Evolutionary conservation across 208 protist genomes (phyloP), one percentile per base, ranked within the genome.

Genomic region (Leptomonas pyrrhocoris): DNA sequence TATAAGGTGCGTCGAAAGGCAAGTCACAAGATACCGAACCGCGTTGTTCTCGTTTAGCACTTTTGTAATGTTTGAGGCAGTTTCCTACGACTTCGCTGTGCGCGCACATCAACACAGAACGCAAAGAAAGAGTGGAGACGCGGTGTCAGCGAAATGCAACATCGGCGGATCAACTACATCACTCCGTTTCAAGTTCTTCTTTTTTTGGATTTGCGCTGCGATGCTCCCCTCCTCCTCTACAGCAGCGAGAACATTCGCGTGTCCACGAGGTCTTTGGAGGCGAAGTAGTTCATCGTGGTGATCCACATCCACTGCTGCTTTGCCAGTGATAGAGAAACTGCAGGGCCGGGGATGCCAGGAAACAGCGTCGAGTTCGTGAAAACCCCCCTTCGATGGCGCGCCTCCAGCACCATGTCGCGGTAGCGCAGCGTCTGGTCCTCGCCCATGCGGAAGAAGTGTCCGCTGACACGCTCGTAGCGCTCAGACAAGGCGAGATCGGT

Each of bases 381-480:
- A 42, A 78, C 69, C 0, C 88, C 84, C 15, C 43, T 55, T 1
- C 83, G 75, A n/a, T 56, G 54, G 11, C 46, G 50, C 3, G 72
- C 45, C 25, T 73, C 38, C 9, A 65, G 48, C 27, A 79, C 55
- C 74, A 86, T 60, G 16, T 66, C 40, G 15, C 63, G 19, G 63
- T 83, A 85, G 21, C 57, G 27, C 21, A 72, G 42, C 0, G 82
- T 80, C 65, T 90, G 82, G 51, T 93, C 84, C 53, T 90, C 78
- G 5, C 84, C 88, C 85, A 93, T 93, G 57, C 88, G 84, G 45
- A 90, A 89, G 71, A 86, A 90, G 64, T 90, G 88, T 3, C 85
- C 88, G 73, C 71, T 90, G 38, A 72, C 76, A 15, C 51, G 59
- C 54, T 86, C 83, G 63, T 88, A 55, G n/a, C 84, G 84, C 68